Conservation (phyloP, 2,329 filamentous ascomycete genomes). For the Blastomyces silverae region DNA sequence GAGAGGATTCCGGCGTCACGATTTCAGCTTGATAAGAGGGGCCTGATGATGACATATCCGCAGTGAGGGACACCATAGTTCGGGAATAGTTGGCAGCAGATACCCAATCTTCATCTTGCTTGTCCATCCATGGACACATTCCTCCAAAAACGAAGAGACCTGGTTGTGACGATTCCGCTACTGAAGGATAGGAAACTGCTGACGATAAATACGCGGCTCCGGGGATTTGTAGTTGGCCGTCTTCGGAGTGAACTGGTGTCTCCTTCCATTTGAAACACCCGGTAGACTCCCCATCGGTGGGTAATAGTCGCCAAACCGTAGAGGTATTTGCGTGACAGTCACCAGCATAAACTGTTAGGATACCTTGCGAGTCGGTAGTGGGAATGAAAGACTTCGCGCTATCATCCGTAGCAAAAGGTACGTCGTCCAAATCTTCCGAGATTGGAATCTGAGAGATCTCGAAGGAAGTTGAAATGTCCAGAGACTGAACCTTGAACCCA, state of each 20-base stretch:
- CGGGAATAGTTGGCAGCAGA: conserved; percentile 70
- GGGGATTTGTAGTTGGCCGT: conserved; percentile 32
- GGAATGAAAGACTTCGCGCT: conserved; percentile 55
- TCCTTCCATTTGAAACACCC: conserved; percentile 58
- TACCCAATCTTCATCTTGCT: conserved; percentile 54
- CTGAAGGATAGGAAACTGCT: conserved; percentile 62
- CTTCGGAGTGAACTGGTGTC: conserved; percentile 31
- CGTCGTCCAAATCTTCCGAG: conserved; percentile 1
- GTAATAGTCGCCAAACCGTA: conserved; percentile 18
- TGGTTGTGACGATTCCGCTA: conserved; percentile 37
- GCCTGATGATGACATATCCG: conserved; percentile 21
- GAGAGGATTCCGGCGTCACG: conserved; percentile 53
- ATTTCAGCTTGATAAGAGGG: conserved; percentile 42
- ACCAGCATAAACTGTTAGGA: conserved; percentile 67
- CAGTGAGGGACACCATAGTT: conserved; percentile 59
- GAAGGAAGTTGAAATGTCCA: conserved; percentile 18
- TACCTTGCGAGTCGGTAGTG: conserved; percentile 58
- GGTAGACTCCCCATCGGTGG: conserved; percentile 41
- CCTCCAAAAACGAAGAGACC: conserved; percentile 74
- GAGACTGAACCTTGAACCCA: conserved; percentile 18
- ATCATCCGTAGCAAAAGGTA: conserved; percentile 29
- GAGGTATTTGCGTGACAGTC: conserved; percentile 48
- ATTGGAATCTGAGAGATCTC: conserved; percentile 38
- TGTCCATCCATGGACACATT: conserved; percentile 62
- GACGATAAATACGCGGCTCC: conserved; percentile 53